Evolutionary conservation across 176 grass and related monocot species (phyloP).

Genomic region (Triticum urartu): DNA sequence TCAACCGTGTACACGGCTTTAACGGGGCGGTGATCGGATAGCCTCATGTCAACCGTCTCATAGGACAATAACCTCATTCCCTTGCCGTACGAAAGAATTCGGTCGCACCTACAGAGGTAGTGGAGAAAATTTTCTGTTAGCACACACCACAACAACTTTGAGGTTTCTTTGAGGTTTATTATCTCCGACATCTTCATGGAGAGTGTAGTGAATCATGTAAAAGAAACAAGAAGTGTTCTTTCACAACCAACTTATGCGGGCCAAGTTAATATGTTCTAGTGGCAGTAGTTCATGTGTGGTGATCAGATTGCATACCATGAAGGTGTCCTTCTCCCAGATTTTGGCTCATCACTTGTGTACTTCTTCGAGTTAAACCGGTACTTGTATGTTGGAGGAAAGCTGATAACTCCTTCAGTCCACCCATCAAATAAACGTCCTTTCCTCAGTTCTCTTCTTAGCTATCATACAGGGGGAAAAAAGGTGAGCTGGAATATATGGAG

Average conservation of each 20-base stretch:
- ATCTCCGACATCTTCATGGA: too few species aligned
- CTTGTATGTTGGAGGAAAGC: slow-evolving; percentile 89
- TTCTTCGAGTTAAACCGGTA: slow-evolving; percentile 83
- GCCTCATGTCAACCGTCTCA: slow-evolving; percentile 49
- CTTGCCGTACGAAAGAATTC: slow-evolving; percentile 82
- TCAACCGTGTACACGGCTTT: slow-evolving; percentile 67
- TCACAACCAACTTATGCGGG: neutral
- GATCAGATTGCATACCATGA: slow-evolving; percentile 62
- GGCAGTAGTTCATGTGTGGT: neutral
- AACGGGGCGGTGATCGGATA: slow-evolving; percentile 92
- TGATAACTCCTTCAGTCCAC: slow-evolving; percentile 79
- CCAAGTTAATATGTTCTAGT: neutral
- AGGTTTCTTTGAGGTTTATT: slow-evolving; percentile 20
- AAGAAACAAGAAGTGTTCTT: neutral
- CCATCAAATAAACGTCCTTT: slow-evolving; percentile 76
- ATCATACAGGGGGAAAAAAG: neutral
- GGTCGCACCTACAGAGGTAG: slow-evolving; percentile 66
- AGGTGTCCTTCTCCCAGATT: slow-evolving; percentile 77
- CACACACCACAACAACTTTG: neutral
- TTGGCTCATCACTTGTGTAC: slow-evolving; percentile 75
- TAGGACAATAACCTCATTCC: slow-evolving; percentile 64
- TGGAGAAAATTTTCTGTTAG: neutral
- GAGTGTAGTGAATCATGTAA: neutral
- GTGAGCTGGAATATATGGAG: neutral
- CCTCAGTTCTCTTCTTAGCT: slow-evolving; percentile 68